A percentile compares a stretch with the other conserved stretches of the same genome.
Conservation (phyloP, 352 stramenopile genomes). For the Pythium apleroticum region DNA sequence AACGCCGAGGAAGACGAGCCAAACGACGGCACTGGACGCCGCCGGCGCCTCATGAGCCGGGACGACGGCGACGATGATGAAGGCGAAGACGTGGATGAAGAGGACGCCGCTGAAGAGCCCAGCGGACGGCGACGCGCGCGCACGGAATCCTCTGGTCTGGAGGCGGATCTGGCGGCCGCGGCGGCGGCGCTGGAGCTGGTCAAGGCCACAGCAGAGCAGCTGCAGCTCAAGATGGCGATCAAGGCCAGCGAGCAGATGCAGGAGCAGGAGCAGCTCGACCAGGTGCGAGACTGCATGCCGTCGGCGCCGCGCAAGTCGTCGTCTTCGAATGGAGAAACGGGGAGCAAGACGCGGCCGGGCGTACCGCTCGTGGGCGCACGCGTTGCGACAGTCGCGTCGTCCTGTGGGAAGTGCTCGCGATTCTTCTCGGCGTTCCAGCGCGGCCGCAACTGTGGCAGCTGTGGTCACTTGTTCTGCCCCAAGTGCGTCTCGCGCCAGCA, state of each 20-base stretch:
- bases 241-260: constrained; percentile 49
- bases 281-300: constrained; percentile 16
- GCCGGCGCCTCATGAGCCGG: neutral
- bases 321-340: constrained; percentile 4
- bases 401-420: constrained; percentile 54
- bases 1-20: neutral
- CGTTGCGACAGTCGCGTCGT: constrained; percentile 26
- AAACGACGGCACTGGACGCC: constrained; percentile 19
- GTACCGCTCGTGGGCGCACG: constrained; percentile 46
- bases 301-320: constrained; percentile 1
- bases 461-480: constrained; percentile 59
- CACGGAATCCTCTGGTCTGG: constrained; percentile 15
- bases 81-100: constrained; percentile 8
- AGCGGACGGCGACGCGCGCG: neutral
- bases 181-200: constrained; percentile 52
- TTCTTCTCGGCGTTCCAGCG: constrained; percentile 76
- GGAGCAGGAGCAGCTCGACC: constrained; percentile 31
- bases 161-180: constrained; percentile 28
- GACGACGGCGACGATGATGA: constrained; percentile 15
- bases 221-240: constrained; percentile 55
- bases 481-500: constrained; percentile 63
- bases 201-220: constrained; percentile 54
- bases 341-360: constrained; percentile 20
- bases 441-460: constrained; percentile 54
- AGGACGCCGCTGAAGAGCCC: constrained; percentile 31